Percentiles rank a stretch among this genome's conserved stretches.
Conservation (phyloP, 2,329 filamentous ascomycete species). For the Trichoderma breve region DNA sequence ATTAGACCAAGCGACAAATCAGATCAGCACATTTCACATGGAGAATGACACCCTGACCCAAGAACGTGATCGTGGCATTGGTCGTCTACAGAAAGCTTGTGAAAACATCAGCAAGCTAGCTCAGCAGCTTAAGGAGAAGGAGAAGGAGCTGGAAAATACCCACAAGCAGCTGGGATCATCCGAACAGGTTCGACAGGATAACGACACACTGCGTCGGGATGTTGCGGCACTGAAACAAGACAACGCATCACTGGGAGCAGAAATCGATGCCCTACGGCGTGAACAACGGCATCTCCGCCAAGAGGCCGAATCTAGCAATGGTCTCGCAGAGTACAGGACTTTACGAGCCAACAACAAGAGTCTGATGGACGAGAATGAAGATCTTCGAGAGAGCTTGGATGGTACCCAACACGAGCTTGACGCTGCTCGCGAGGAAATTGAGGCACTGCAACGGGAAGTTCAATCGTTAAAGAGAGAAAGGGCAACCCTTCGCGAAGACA, state of each 20-base stretch:
- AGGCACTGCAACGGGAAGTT: conserved; percentile 40
- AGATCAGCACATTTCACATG: conserved; percentile 60
- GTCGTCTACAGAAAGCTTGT: conserved; percentile 60
- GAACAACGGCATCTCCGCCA: conserved; percentile 38
- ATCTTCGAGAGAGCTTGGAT: conserved; percentile 43
- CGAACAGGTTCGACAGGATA: conserved; percentile 39
- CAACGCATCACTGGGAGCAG: conserved; percentile 40
- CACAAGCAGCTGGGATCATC: conserved; percentile 43
- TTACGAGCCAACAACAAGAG: conserved; percentile 42
- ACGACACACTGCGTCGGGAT: conserved; percentile 43
- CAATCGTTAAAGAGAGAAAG: conserved; percentile 44
- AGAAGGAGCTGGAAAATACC: conserved; percentile 43
- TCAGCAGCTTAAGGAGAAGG: conserved; percentile 40
- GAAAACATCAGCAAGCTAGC: conserved; percentile 54
- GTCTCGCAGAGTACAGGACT: conserved; percentile 45
- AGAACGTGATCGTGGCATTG: conserved; percentile 64
- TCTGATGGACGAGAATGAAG: conserved; percentile 44
- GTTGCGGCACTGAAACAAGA: conserved; percentile 42
- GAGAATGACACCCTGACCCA: conserved; percentile 60
- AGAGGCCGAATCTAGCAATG: conserved; percentile 43
- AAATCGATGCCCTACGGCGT: conserved; percentile 40
- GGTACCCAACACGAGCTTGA: conserved; percentile 43
- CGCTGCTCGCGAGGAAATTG: conserved; percentile 40
- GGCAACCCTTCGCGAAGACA: conserved; percentile 47
- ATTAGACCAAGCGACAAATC: conserved; percentile 61